Conservation (phyloP, 1,139 yeast species). For the Yamadazyma atmosphaerica region DNA sequence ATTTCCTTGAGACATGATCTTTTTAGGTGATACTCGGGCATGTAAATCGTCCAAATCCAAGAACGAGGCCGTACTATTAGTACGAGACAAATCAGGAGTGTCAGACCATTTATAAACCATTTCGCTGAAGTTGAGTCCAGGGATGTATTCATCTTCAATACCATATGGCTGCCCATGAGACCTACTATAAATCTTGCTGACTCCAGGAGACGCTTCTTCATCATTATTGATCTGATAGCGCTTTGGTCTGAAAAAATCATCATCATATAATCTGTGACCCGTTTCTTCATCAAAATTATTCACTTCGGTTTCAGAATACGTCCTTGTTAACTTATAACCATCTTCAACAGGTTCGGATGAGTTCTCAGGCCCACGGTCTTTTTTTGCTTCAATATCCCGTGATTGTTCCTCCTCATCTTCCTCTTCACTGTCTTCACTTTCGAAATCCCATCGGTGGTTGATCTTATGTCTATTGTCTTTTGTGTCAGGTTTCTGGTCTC, state of each 20-base stretch:
- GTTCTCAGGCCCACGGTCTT: slow-evolving; percentile 6
- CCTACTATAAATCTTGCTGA: slow-evolving; percentile 26
- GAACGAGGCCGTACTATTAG: slow-evolving; percentile 32
- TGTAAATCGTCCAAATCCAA: slow-evolving; percentile 46
- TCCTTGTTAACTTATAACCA: slow-evolving; percentile 36
- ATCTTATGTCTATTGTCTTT: background rate
- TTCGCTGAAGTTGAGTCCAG: slow-evolving; percentile 57
- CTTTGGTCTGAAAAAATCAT: slow-evolving; percentile 47
- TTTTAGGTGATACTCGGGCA: slow-evolving; percentile 50
- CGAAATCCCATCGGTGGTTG: slow-evolving; percentile 1
- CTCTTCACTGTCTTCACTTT: slow-evolving; percentile 6
- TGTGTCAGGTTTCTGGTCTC: no score
- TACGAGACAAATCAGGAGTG: slow-evolving; percentile 18
- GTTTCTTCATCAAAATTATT: slow-evolving; percentile 52
- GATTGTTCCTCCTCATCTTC: no score
- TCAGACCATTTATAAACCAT: slow-evolving; percentile 39
- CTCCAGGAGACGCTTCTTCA: slow-evolving; percentile 10
- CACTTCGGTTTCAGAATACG: slow-evolving; percentile 58
- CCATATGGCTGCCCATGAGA: slow-evolving; percentile 34
- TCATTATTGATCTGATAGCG: slow-evolving; percentile 6
- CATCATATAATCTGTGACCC: slow-evolving; percentile 51
- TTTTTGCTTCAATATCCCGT: slow-evolving; percentile 6
- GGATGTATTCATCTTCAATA: slow-evolving; percentile 71
- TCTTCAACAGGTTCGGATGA: background rate
- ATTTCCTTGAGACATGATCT: slow-evolving; percentile 22